A percentile compares a stretch with the other conserved stretches of the same genome.
Evolutionary conservation across 2,329 filamentous ascomycete species (phyloP).

Genomic region (Xylaria sp.): DNA sequence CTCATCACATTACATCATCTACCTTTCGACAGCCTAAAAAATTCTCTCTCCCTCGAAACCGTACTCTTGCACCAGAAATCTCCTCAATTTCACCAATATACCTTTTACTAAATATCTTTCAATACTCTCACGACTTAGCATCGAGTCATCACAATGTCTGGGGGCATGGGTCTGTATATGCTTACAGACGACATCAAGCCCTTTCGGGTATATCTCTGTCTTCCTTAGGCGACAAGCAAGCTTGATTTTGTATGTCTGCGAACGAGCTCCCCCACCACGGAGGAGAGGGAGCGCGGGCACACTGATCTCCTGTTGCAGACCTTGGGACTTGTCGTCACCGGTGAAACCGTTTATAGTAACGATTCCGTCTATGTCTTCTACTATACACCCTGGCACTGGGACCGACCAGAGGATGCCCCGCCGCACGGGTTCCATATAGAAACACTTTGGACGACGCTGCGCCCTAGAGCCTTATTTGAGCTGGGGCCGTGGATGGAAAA

Average conservation of each 20-base stretch:
- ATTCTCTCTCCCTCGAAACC: neutral
- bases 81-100: neutral
- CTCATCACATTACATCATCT: neutral
- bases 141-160: too few relatives aligned
- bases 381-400: neutral
- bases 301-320: neutral
- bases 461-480: slow-evolving; percentile 5
- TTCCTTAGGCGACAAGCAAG: neutral
- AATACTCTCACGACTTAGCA: neutral
- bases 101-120: neutral
- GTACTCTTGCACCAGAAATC: neutral
- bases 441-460: neutral
- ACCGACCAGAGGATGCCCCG: neutral
- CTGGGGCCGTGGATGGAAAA: neutral
- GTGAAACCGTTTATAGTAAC: too few relatives aligned
- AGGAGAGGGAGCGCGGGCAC: neutral
- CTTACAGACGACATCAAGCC: neutral
- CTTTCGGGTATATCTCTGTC: slow-evolving; percentile 3
- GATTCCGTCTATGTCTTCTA: neutral
- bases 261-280: neutral
- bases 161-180: neutral
- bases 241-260: neutral
- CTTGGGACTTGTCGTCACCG: neutral
- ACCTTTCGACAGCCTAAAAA: neutral
- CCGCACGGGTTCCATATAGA: neutral